phyloP scores from a whole-genome alignment of 2,329 filamentous ascomycete species.

The Microcera coccophila region DNA sequence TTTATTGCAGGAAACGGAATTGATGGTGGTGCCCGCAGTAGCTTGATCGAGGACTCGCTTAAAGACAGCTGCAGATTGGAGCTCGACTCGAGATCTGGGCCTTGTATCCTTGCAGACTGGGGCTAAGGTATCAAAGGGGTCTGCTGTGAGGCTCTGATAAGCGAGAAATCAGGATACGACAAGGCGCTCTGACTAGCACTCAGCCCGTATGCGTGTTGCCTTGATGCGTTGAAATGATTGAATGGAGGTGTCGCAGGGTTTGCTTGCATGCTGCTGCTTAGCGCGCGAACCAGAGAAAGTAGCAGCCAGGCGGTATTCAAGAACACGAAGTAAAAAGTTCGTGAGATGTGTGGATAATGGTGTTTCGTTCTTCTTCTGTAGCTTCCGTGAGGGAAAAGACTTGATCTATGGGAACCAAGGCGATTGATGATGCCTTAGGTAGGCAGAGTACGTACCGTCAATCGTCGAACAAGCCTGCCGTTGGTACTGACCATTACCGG shows the following conservation, averaged over 20 bases:
- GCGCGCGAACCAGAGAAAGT: background rate
- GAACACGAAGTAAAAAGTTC: too few species aligned
- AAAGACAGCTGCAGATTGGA: constrained; percentile 11
- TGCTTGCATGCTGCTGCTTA: background rate
- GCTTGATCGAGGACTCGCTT: constrained; percentile 5
- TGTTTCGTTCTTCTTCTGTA: too few species aligned
- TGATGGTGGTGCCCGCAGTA: constrained; percentile 8
- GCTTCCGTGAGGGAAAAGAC: too few species aligned
- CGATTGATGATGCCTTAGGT: too few species aligned
- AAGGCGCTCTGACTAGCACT: background rate
- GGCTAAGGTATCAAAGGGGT: background rate
- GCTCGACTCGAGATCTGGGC: constrained; percentile 5
- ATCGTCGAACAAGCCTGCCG: background rate
- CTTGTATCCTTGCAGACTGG: background rate
- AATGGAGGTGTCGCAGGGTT: background rate
- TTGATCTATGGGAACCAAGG: too few species aligned
- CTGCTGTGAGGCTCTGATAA: constrained; percentile 7
- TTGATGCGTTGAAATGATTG: background rate
- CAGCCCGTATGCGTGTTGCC: background rate
- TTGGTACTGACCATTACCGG: constrained; percentile 6
- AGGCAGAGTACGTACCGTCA: too few species aligned
- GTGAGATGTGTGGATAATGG: too few species aligned
- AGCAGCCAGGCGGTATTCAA: background rate
- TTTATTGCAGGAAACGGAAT: constrained; percentile 5
- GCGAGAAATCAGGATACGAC: constrained; percentile 1